Evolutionary conservation across 2,329 filamentous ascomycete species (phyloP).

Genomic region (Ophiocordyceps robertsii): DNA sequence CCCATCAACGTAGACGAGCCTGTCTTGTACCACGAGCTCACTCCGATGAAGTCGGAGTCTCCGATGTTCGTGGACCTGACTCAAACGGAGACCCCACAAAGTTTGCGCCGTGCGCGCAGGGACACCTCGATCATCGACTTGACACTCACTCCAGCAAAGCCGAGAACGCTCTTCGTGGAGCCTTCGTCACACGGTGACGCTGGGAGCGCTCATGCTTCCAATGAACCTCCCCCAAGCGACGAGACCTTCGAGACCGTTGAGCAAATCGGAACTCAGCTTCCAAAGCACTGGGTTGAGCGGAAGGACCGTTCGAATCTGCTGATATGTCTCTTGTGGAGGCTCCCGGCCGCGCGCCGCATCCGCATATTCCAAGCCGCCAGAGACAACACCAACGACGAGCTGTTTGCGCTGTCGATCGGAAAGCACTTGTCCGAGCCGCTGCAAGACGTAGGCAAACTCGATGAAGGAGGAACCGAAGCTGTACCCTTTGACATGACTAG

Average conservation of each 20-base stretch:
- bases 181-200: not conserved
- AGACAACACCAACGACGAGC: constrained; percentile 4
- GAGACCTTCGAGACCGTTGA: constrained; percentile 3
- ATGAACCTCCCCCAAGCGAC: not conserved
- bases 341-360: constrained; percentile 14
- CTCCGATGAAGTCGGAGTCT: constrained; percentile 9
- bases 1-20: not conserved
- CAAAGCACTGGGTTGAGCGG: constrained; percentile 12
- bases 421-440: constrained; percentile 6
- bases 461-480: constrained; percentile 3
- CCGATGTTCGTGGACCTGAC: constrained; percentile 16
- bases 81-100: constrained; percentile 9
- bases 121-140: constrained; percentile 11
- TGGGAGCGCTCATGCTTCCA: not conserved
- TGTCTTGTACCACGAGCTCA: not conserved
- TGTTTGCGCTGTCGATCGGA: constrained; percentile 2
- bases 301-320: constrained; percentile 16
- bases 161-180: not conserved
- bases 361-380: constrained; percentile 13
- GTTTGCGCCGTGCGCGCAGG: not conserved
- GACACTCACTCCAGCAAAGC: constrained; percentile 8
- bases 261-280: constrained; percentile 7
- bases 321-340: constrained; percentile 15
- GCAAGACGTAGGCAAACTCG: constrained; percentile 3
- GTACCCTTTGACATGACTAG: constrained; percentile 16